These are phyloP conservation scores for Boletus coccyginus DNA, from an alignment of 768 basidiomycete genomes.

Conservation along the genomic window DNA sequence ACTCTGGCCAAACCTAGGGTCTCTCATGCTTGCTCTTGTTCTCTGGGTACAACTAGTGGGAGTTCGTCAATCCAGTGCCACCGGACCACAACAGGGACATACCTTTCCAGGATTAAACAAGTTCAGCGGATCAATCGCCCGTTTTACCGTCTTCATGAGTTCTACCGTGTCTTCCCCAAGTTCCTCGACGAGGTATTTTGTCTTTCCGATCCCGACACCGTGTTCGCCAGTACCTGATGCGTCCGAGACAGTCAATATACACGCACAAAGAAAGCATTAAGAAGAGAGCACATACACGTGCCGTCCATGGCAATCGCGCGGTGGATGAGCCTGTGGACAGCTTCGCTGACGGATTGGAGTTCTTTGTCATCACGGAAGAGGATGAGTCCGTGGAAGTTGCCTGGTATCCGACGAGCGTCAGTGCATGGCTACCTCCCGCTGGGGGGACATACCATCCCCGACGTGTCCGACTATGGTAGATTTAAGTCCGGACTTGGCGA, in stretches of 20 bases:
- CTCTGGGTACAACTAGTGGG: conserved; percentile 20
- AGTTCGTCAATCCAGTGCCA: background rate
- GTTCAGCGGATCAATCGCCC: conserved; percentile 72
- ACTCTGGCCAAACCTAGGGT: background rate
- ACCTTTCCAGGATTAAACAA: conserved; percentile 87
- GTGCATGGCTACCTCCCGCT: background rate
- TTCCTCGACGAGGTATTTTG: conserved; percentile 78
- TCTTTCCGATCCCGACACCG: conserved; percentile 85
- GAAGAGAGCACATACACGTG: conserved; percentile 51
- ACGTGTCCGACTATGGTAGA: conserved; percentile 83
- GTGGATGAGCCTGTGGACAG: conserved; percentile 68
- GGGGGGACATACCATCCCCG: conserved; percentile 61
- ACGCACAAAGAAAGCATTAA: background rate
- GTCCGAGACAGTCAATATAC: background rate
- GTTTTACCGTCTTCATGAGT: conserved; percentile 85
- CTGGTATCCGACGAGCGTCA: conserved; percentile 19
- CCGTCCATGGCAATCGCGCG: conserved; percentile 74
- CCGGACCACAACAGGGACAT: background rate
- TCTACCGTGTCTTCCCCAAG: conserved; percentile 79
- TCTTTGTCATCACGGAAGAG: conserved; percentile 61
- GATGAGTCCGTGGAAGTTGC: conserved; percentile 49
- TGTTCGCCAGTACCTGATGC: conserved; percentile 77
- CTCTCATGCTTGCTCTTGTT: background rate
- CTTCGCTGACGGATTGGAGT: conserved; percentile 48
- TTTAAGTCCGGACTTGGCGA: conserved; percentile 51